These are phyloP conservation scores for Pneumocystis oryctolagi DNA, from an alignment of 1,139 yeast species.

Conservation along the genomic window DNA sequence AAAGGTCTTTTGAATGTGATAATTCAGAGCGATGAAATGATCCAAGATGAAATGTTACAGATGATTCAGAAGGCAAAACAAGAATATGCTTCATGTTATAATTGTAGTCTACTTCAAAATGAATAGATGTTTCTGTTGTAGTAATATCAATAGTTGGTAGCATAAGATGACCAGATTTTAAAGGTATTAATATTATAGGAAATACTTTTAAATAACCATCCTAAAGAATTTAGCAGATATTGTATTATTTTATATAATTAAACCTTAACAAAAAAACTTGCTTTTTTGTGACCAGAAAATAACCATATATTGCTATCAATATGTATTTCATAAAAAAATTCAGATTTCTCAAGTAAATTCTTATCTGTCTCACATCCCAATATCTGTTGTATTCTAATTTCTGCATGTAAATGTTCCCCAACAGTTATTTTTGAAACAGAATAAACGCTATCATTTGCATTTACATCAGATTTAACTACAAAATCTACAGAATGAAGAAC, in stretches of 20 bases:
- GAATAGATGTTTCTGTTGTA: background rate
- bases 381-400: background rate
- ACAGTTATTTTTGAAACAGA: background rate
- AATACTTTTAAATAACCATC: background rate
- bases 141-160: background rate
- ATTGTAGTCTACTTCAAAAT: background rate
- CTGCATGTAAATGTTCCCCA: background rate
- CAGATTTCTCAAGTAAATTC: background rate
- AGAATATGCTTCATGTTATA: background rate
- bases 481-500: background rate
- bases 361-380: background rate
- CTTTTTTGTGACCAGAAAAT: slow-evolving; percentile 1
- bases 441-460: background rate
- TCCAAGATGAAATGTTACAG: background rate
- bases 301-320: background rate
- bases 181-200: background rate
- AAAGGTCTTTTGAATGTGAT: background rate
- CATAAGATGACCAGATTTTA: background rate
- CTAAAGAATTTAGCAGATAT: background rate
- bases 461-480: background rate
- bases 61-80: background rate
- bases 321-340: background rate
- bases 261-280: background rate
- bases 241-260: background rate
- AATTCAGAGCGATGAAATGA: background rate